Base-by-base conservation (phyloP, 345 rosid species). In the Turnera subulata region DNA sequence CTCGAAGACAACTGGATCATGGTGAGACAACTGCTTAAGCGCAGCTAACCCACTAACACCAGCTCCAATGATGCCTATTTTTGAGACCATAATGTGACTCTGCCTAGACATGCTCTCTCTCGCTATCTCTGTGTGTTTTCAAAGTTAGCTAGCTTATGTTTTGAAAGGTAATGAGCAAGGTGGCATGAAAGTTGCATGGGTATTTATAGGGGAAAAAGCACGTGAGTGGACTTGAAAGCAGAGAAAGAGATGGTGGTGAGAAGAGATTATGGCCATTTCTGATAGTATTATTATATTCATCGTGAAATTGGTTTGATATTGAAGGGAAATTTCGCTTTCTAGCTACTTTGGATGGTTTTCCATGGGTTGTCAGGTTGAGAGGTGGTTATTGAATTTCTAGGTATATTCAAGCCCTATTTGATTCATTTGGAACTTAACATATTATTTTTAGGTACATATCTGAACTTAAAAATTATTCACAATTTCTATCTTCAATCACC, bases 21-120 rank as follows among this genome's bases (percentile, higher is more conserved):
- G 74, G 59, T 40, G 83, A 33, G 83, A 61, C 3, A 91, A 82
- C 76, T 91, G 88, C 57, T 85, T 91, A 18, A 87, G 81, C 0
- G 84, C 91, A 1, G 95, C 92, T 55, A 91, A 24, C 35, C 98
- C 96, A 20, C 96, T 92, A 42, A 92, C 92, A 5, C 98, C 96
- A 13, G 85, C 95, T 18, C 96, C 96, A 6, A 91, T 77, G 45
- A 91, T 83, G n/a, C 80, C 94, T 4, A 91, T 55, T 76, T 69
- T 82, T 10, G 97, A 83, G 57, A 68, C 55, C 12, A 66, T 21
- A 25, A 57, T 17, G 51, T 62, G 45, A 49, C 43, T 70, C 55
- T 73, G 61, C 44, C 19, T 13, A 21, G 62, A 69, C 80, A 76
- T 72, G 37, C n/a, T n/a, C n/a, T n/a, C n/a, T n/a, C n/a, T n/a